These are phyloP conservation scores for Beauveria sp. DNA, from an alignment of 2,329 filamentous ascomycete species.

Conservation along the genomic window DNA sequence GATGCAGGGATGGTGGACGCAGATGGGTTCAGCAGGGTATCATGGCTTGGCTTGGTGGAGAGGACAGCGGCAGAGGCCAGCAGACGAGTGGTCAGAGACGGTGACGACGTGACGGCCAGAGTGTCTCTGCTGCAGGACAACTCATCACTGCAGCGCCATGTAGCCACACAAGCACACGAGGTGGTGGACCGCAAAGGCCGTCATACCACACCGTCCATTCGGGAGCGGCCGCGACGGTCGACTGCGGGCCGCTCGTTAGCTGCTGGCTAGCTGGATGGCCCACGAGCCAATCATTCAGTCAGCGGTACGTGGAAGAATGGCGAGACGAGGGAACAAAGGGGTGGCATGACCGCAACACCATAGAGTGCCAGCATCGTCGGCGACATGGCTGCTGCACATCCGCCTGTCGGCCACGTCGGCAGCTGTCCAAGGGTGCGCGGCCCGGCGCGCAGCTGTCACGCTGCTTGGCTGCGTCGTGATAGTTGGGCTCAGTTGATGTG, in stretches of 20 bases:
- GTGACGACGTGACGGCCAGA: conserved; percentile 8
- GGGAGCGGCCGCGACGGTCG: conserved; percentile 10
- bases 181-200: conserved; percentile 1
- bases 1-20: conserved; percentile 3
- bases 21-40: conserved; percentile 10
- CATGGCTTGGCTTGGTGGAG: conserved; percentile 11
- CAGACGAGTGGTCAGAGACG: not conserved
- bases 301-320: not conserved
- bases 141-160: conserved; percentile 12
- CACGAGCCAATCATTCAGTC: not conserved
- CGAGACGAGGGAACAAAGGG: not conserved
- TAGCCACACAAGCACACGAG: not conserved
- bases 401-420: conserved; percentile 1
- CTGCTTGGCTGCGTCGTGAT: conserved; percentile 4
- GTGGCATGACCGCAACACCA: conserved; percentile 1
- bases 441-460: conserved; percentile 1
- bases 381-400: not conserved
- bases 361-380: not conserved
- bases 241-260: conserved; percentile 10
- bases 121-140: conserved; percentile 11
- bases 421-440: conserved; percentile 4
- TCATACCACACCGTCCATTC: not conserved
- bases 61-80: not conserved
- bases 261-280: not conserved
- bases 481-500: conserved; percentile 3